Evolutionary conservation across 169 alveolate species (phyloP).

Genomic region (Eimeria acervulina): DNA sequence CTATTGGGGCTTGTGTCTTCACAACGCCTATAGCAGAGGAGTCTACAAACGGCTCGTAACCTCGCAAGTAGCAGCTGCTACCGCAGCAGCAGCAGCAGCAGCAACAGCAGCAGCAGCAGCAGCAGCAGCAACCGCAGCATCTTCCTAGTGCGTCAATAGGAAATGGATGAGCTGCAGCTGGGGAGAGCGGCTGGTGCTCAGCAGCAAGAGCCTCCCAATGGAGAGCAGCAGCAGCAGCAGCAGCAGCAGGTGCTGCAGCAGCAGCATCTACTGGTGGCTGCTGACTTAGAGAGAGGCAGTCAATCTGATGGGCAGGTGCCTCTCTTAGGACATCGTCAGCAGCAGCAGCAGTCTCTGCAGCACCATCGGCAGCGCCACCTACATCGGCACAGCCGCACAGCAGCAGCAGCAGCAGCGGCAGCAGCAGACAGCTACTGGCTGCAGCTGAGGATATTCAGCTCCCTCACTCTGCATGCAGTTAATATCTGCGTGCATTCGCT

Average conservation of each 20-base stretch:
- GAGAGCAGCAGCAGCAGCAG: constrained; percentile 27
- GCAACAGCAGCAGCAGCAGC: background rate
- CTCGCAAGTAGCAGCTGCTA: background rate
- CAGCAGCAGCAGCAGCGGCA: constrained; percentile 34
- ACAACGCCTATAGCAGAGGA: background rate
- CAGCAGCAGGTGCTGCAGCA: constrained; percentile 39
- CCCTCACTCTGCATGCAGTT: too few relatives aligned
- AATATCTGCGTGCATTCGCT: too few relatives aligned
- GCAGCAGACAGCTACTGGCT: too few relatives aligned
- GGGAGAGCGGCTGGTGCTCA: constrained; percentile 1
- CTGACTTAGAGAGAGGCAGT: constrained; percentile 5
- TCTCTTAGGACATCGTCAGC: background rate
- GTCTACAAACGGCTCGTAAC: background rate
- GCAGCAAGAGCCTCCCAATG: constrained; percentile 32
- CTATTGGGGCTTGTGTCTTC: background rate
- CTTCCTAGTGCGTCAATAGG: background rate
- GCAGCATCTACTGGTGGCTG: background rate
- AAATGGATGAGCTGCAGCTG: background rate
- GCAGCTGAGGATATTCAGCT: too few relatives aligned
- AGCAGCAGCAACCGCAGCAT: constrained; percentile 3
- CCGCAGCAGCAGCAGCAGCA: background rate
- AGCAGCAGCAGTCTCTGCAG: constrained; percentile 54
- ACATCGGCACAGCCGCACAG: background rate
- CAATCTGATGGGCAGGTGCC: constrained; percentile 20
- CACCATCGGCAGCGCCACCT: too few relatives aligned